Conservation (phyloP, 2,329 filamentous ascomycete genomes). For the Curvularia spicifera region DNA sequence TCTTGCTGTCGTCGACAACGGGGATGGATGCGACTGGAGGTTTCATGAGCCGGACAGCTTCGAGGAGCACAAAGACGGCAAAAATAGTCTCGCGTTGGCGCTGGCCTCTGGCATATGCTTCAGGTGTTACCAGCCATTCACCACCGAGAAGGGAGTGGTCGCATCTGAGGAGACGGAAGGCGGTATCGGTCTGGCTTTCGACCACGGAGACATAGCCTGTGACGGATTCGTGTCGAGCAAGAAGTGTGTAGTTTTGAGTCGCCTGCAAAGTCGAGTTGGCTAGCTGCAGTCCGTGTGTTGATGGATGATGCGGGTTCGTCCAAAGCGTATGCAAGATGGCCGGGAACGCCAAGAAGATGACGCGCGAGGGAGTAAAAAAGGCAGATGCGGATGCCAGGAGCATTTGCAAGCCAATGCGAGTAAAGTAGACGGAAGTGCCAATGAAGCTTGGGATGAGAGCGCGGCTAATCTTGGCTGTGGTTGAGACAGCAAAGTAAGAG, state of each 20-base stretch:
- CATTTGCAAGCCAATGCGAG: constrained; percentile 74
- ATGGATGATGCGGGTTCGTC: constrained; percentile 76
- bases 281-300: constrained; percentile 63
- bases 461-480: constrained; percentile 52
- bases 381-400: constrained; percentile 70
- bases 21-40: constrained; percentile 16
- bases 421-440: constrained; percentile 68
- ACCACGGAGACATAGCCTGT: constrained; percentile 94
- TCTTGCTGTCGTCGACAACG: constrained; percentile 64
- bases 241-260: constrained; percentile 71
- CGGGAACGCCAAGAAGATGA: constrained; percentile 71
- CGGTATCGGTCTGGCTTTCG: constrained; percentile 68
- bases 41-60: constrained; percentile 84
- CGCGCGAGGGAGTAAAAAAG: constrained; percentile 70
- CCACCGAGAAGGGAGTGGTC: constrained; percentile 94
- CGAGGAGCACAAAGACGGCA: constrained; percentile 93
- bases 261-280: constrained; percentile 70
- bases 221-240: constrained; percentile 82
- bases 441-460: constrained; percentile 58
- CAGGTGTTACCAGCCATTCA: constrained; percentile 74
- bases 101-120: constrained; percentile 50
- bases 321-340: constrained; percentile 74
- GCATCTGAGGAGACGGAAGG: constrained; percentile 84
- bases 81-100: constrained; percentile 85
- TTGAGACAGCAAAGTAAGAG: constrained; percentile 69